phyloP scores from a whole-genome alignment of 331 rosid genomes.

The Rhamnella rubrinervis region DNA sequence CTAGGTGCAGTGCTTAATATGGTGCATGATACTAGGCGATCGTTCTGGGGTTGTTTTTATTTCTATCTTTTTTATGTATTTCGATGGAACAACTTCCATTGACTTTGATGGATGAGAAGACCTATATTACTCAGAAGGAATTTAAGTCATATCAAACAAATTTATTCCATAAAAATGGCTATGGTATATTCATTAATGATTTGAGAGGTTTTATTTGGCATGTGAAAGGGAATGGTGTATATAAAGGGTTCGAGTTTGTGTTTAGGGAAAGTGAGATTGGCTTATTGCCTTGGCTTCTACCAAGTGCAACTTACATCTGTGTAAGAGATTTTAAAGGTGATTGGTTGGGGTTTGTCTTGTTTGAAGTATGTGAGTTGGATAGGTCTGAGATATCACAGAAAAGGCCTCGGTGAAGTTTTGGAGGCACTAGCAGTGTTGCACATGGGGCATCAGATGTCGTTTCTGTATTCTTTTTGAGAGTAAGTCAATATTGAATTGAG shows the following conservation, averaged over 20 bases:
- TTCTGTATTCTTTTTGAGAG: conserved; percentile 32
- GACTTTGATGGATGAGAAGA: conserved; percentile 29
- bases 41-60: conserved; percentile 21
- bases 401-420: conserved; percentile 40
- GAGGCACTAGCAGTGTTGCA: conserved; percentile 54
- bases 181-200: conserved; percentile 32
- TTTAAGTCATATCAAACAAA: conserved; percentile 35
- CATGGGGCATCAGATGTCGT: conserved; percentile 71
- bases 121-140: conserved; percentile 33
- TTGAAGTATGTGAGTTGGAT: conserved; percentile 62
- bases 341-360: conserved; percentile 66
- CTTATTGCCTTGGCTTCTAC: conserved; percentile 28
- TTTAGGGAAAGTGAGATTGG: conserved; percentile 39
- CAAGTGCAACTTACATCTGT: conserved; percentile 40
- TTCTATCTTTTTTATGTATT: conserved; percentile 29
- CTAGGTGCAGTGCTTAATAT: conserved; percentile 28
- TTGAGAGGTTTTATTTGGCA: conserved; percentile 37
- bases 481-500: conserved; percentile 26
- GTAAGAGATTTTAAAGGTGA: conserved; percentile 44
- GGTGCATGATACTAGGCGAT: conserved; percentile 38
- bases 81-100: conserved; percentile 34
- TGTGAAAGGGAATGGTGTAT: conserved; percentile 33
- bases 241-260: not conserved
- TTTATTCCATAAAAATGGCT: conserved; percentile 30
- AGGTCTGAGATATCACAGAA: conserved; percentile 42